These are phyloP conservation scores for Candida gorgasii DNA, from an alignment of 805 yeast species.

Conservation along the genomic window DNA sequence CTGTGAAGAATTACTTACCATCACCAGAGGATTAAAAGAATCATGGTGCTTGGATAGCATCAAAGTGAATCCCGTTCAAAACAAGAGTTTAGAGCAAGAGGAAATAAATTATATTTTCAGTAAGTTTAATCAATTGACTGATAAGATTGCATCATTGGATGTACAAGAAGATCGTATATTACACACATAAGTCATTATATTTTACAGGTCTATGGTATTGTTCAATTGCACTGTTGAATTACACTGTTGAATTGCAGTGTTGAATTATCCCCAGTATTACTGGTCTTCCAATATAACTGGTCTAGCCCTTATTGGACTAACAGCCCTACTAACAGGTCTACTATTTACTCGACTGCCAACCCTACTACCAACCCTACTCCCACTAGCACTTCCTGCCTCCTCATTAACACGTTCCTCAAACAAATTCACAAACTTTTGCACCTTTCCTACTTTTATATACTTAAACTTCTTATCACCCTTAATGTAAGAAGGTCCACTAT, in stretches of 20 bases:
- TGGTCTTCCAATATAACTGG: background rate
- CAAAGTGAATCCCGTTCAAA: constrained; percentile 28
- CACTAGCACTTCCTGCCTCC: constrained; percentile 8
- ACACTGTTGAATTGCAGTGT: background rate
- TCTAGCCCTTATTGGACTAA: constrained; percentile 5
- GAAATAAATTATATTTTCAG: constrained; percentile 27
- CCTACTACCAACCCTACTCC: constrained; percentile 10
- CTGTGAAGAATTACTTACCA: constrained; percentile 51
- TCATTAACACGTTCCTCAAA: constrained; percentile 36
- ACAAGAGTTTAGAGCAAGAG: constrained; percentile 19
- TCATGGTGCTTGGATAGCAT: constrained; percentile 60
- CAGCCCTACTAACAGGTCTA: constrained; percentile 8
- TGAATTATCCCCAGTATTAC: too few species aligned
- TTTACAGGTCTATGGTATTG: background rate
- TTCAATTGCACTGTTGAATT: background rate
- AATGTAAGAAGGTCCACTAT: constrained; percentile 34
- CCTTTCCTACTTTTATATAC: constrained; percentile 47
- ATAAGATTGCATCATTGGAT: constrained; percentile 27
- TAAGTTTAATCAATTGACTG: constrained; percentile 37
- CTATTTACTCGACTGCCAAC: constrained; percentile 9
- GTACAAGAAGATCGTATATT: background rate
- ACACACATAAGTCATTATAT: constrained; percentile 6
- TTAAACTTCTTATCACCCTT: constrained; percentile 44
- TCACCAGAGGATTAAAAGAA: constrained; percentile 52
- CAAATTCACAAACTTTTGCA: constrained; percentile 44